These are phyloP conservation scores for Dictyostelium firmibasis DNA, from an alignment of 78 protist genomes.

Conservation along the genomic window DNA sequence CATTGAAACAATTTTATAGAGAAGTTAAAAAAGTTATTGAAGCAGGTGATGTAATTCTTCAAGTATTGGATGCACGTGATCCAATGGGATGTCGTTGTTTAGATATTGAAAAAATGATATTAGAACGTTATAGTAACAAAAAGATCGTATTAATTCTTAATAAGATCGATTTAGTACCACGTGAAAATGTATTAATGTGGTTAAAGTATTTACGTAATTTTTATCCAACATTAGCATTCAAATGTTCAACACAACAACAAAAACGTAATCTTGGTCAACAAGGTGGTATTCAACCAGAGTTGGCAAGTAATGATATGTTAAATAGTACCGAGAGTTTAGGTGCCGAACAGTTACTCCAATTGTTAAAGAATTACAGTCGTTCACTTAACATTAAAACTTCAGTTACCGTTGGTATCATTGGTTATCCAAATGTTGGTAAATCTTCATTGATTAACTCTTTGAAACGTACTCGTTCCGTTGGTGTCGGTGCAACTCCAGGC, in stretches of 20 bases:
- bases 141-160: constrained; percentile 95
- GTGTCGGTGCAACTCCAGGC: constrained; percentile 94
- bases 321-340: constrained; percentile 79
- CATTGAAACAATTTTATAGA: constrained; percentile 87
- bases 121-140: constrained; percentile 53
- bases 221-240: constrained; percentile 93
- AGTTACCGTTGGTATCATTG: constrained; percentile 95
- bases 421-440: constrained; percentile 99
- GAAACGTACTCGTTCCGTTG: constrained; percentile 91
- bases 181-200: constrained; percentile 88
- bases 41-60: constrained; percentile 94
- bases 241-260: constrained; percentile 86
- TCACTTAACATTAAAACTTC: constrained; percentile 84
- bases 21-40: constrained; percentile 94
- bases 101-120: constrained; percentile 89
- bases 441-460: constrained; percentile 96
- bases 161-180: constrained; percentile 96
- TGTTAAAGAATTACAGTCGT: constrained; percentile 91
- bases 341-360: constrained; percentile 86
- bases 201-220: constrained; percentile 79
- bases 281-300: constrained; percentile 1
- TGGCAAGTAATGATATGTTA: constrained; percentile 4
- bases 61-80: constrained; percentile 99
- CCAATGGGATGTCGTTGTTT: constrained; percentile 98
- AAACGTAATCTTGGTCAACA: constrained; percentile 71